phyloP scores from a whole-genome alignment of 257 asterid species.

The Misopates orontium region DNA sequence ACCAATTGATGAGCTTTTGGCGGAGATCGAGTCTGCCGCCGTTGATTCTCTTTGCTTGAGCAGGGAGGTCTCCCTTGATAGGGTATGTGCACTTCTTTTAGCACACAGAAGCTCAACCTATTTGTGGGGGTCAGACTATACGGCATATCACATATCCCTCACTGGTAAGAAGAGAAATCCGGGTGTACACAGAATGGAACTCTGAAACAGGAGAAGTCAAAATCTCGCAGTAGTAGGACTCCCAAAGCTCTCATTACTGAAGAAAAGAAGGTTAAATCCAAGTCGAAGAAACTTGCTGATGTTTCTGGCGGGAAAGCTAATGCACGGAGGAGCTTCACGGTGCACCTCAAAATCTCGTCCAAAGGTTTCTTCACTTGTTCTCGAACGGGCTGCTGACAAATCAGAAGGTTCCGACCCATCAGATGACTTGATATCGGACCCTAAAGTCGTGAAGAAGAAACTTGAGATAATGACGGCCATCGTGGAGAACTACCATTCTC shows the following conservation, averaged over 20 bases:
- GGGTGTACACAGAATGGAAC: conserved; percentile 22
- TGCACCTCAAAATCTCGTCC: conserved; percentile 34
- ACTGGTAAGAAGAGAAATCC: conserved; percentile 38
- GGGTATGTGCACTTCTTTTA: conserved; percentile 42
- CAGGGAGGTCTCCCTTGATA: conserved; percentile 39
- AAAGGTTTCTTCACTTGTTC: conserved; percentile 21
- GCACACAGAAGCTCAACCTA: conserved; percentile 53
- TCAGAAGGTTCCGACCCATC: conserved; percentile 21
- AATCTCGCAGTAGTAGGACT: conserved; percentile 24
- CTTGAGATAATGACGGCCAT: conserved; percentile 33
- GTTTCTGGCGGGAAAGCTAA: conserved; percentile 20
- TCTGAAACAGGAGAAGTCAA: conserved; percentile 3
- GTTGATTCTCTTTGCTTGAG: conserved; percentile 38
- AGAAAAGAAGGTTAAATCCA: conserved; percentile 25
- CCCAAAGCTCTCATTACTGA: conserved; percentile 19
- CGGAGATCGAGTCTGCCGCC: conserved; percentile 48
- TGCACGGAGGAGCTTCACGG: conserved; percentile 27
- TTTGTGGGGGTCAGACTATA: conserved; percentile 37
- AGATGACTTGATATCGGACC: conserved; percentile 34
- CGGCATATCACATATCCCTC: conserved; percentile 23
- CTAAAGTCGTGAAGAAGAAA: conserved; percentile 27
- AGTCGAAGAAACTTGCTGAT: conserved; percentile 35
- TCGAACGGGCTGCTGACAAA: conserved; percentile 22
- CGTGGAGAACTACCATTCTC: conserved; percentile 35
- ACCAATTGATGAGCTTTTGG: conserved; percentile 38